Conservation (phyloP, 345 rosid species). For the Euphorbia pulcherrima region DNA sequence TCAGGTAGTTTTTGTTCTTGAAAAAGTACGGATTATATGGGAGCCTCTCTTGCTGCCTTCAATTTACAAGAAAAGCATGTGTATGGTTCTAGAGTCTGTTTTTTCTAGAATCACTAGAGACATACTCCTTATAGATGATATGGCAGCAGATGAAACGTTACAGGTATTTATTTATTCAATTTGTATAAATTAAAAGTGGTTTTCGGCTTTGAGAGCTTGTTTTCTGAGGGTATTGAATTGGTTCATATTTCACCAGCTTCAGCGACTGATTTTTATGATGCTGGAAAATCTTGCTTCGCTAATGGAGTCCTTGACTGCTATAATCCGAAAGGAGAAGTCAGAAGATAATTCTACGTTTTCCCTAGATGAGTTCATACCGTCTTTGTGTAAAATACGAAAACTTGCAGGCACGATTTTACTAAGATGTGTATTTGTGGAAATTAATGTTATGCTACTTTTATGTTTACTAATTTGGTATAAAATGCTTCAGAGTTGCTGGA, state of each 20-base stretch:
- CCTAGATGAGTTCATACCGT: constrained; percentile 63
- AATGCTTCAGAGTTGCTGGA: constrained; percentile 63
- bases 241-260: constrained; percentile 49
- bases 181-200: background rate
- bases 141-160: constrained; percentile 96
- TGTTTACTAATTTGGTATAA: constrained; percentile 8
- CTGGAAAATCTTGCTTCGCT: constrained; percentile 66
- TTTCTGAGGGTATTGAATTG: constrained; percentile 14
- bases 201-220: background rate
- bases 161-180: constrained; percentile 49
- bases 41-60: constrained; percentile 74
- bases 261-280: constrained; percentile 69
- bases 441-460: background rate
- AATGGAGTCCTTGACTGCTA: constrained; percentile 48
- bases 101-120: constrained; percentile 69
- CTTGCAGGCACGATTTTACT: constrained; percentile 62
- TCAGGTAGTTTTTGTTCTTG: constrained; percentile 83
- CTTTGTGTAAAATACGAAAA: constrained; percentile 71
- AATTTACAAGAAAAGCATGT: constrained; percentile 81
- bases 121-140: constrained; percentile 81
- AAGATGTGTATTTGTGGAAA: constrained; percentile 12
- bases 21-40: constrained; percentile 93
- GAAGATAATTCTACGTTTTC: constrained; percentile 35
- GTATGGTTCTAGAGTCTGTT: constrained; percentile 69
- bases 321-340: constrained; percentile 32